A percentile compares a stretch with the other conserved stretches of the same genome.
Conservation (phyloP, 2,329 filamentous ascomycete species). For the Claviceps digitariae region DNA sequence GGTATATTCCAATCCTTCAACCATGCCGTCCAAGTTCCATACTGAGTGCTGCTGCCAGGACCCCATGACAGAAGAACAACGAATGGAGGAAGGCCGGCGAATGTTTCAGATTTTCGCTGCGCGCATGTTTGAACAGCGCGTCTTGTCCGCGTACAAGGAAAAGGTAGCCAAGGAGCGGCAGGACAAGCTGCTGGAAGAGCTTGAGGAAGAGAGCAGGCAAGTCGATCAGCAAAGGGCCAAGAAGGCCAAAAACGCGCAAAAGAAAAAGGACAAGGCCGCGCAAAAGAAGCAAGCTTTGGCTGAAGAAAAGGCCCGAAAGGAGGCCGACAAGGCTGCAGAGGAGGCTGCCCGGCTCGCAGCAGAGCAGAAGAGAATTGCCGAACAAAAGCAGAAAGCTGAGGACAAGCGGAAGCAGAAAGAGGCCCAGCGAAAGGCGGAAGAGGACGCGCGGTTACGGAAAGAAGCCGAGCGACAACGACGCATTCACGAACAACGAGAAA, state of each 20-base stretch:
- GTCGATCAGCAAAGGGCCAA: constrained; percentile 76
- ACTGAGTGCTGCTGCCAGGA: constrained; percentile 51
- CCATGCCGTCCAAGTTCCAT: constrained; percentile 26
- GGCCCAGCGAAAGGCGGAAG: constrained; percentile 75
- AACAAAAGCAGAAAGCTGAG: constrained; percentile 69
- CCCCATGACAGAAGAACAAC: constrained; percentile 92
- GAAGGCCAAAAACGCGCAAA: constrained; percentile 86
- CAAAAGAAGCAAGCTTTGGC: constrained; percentile 78
- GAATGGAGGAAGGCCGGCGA: constrained; percentile 93
- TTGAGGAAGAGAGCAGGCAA: constrained; percentile 69
- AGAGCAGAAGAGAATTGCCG: constrained; percentile 67
- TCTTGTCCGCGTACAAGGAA: constrained; percentile 92
- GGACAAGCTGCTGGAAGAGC: constrained; percentile 76
- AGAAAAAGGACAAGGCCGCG: constrained; percentile 85
- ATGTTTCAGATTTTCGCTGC: constrained; percentile 99
- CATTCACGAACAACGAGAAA: constrained; percentile 71
- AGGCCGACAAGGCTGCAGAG: constrained; percentile 80
- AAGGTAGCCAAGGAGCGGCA: constrained; percentile 92
- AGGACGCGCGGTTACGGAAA: constrained; percentile 74
- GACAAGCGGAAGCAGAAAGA: constrained; percentile 88
- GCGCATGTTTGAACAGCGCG: constrained; percentile 96
- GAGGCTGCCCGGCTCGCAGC: constrained; percentile 63
- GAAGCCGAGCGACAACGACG: constrained; percentile 74
- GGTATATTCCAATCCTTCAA: constrained; percentile 37
- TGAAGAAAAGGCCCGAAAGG: constrained; percentile 79